phyloP scores from a whole-genome alignment of 1,284 basidiomycete genomes.

The Lentinula novae-zelandiae region DNA sequence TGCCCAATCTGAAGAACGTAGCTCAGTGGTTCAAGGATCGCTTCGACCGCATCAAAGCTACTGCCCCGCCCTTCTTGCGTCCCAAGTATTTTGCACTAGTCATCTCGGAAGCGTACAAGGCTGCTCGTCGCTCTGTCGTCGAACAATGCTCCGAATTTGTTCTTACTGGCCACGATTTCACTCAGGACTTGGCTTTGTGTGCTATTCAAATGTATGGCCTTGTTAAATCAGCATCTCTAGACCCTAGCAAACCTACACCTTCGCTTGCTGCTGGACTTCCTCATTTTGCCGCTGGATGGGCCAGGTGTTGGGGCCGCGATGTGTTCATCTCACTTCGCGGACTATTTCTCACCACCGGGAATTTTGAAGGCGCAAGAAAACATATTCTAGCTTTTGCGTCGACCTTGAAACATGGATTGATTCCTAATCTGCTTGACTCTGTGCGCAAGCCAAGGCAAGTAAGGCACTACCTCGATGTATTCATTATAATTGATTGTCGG shows the following conservation, averaged over 20 bases:
- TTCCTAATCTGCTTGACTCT: constrained; percentile 91
- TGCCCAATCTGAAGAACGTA: constrained; percentile 69
- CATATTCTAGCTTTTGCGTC: constrained; percentile 91
- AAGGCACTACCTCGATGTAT: constrained; percentile 15
- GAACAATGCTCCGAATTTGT: constrained; percentile 89
- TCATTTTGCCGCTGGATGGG: constrained; percentile 90
- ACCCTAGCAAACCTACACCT: constrained; percentile 65
- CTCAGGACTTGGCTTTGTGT: constrained; percentile 82
- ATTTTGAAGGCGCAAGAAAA: constrained; percentile 78
- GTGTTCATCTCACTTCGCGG: constrained; percentile 93
- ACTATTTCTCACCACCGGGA: constrained; percentile 89
- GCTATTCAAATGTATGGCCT: constrained; percentile 91
- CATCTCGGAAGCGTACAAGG: constrained; percentile 88
- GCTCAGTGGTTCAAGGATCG: constrained; percentile 82
- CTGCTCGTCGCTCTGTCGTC: constrained; percentile 73
- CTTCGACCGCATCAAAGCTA: constrained; percentile 73
- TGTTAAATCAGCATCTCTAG: constrained; percentile 84
- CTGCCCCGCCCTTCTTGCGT: constrained; percentile 80
- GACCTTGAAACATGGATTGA: constrained; percentile 83
- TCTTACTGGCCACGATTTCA: constrained; percentile 81
- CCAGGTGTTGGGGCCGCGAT: constrained; percentile 95
- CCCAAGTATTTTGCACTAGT: constrained; percentile 94
- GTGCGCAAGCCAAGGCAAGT: constrained; percentile 74
- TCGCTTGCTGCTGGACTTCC: constrained; percentile 93
- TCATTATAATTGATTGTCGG: constrained; percentile 2